Percentiles rank a stretch among this genome's conserved stretches.
Evolutionary conservation across 805 yeast species (phyloP).

Genomic region (Saturnispora zaruensis): DNA sequence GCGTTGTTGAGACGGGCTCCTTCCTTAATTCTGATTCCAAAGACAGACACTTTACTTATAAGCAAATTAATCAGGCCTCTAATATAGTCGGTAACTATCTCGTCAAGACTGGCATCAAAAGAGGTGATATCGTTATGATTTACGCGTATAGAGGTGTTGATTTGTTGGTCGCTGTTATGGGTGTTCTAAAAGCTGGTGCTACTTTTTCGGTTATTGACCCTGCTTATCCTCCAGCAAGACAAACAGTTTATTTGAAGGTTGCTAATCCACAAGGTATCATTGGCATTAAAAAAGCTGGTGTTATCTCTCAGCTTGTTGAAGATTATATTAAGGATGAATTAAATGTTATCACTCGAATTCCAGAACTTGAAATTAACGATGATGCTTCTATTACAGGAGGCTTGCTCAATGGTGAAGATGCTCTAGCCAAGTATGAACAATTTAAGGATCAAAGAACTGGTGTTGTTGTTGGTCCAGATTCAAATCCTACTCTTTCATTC

Average conservation of each 20-base stretch:
- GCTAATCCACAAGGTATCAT: slow-evolving; percentile 90
- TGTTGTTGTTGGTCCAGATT: slow-evolving; percentile 92
- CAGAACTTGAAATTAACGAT: slow-evolving; percentile 67
- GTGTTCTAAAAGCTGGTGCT: slow-evolving; percentile 97
- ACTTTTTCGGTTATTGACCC: slow-evolving; percentile 98
- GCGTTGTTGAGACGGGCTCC: slow-evolving; percentile 88
- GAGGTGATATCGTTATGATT: slow-evolving; percentile 96
- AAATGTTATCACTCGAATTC: slow-evolving; percentile 62
- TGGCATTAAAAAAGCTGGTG: slow-evolving; percentile 86
- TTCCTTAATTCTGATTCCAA: slow-evolving; percentile 43
- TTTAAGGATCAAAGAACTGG: slow-evolving; percentile 61
- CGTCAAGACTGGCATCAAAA: slow-evolving; percentile 66
- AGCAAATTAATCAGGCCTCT: slow-evolving; percentile 86
- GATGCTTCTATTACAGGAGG: slow-evolving; percentile 71
- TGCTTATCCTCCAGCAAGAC: slow-evolving; percentile 98
- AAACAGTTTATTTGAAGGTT: slow-evolving; percentile 83
- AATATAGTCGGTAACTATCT: slow-evolving; percentile 88
- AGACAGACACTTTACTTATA: slow-evolving; percentile 72
- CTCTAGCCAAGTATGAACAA: slow-evolving; percentile 38
- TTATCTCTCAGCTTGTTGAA: slow-evolving; percentile 65
- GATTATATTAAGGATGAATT: slow-evolving; percentile 69
- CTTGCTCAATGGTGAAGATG: slow-evolving; percentile 33
- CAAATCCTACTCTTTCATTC: slow-evolving; percentile 92
- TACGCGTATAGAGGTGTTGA: slow-evolving; percentile 98
- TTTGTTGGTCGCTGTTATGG: slow-evolving; percentile 93